A percentile compares a stretch with the other conserved stretches of the same genome.
These are phyloP conservation scores for Nosema muscidifuracis DNA, from an alignment of 371 early-diverging fungal species.

Conservation along the genomic window DNA sequence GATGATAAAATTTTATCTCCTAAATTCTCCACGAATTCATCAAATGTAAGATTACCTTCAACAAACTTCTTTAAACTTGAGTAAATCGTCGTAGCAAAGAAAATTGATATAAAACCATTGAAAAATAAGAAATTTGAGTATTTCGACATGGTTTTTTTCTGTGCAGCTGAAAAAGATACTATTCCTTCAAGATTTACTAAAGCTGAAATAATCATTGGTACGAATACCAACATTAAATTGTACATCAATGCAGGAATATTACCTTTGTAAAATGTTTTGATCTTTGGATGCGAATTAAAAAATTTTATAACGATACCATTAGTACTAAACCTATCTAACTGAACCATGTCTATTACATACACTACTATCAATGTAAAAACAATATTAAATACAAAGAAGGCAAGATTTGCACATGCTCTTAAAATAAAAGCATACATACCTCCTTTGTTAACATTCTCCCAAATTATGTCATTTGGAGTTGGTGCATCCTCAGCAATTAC, in stretches of 20 bases:
- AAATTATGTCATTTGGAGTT: slow-evolving; percentile 62
- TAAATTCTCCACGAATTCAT: slow-evolving; percentile 29
- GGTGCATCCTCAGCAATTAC: slow-evolving; percentile 57
- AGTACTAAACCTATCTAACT: neutral
- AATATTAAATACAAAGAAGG: slow-evolving; percentile 55
- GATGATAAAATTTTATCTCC: slow-evolving; percentile 37
- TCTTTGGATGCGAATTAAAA: slow-evolving; percentile 28
- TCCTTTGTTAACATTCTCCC: slow-evolving; percentile 53
- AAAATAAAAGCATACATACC: slow-evolving; percentile 39
- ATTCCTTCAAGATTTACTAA: slow-evolving; percentile 58
- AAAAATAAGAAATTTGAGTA: slow-evolving; percentile 61
- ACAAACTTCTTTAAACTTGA: slow-evolving; percentile 28
- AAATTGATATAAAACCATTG: slow-evolving; percentile 61
- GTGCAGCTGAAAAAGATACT: slow-evolving; percentile 46
- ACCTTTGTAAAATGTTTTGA: slow-evolving; percentile 50
- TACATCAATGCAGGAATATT: slow-evolving; percentile 61
- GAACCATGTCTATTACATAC: slow-evolving; percentile 10
- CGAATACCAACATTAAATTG: slow-evolving; percentile 50
- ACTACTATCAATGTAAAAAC: slow-evolving; percentile 56
- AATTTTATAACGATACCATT: slow-evolving; percentile 27
- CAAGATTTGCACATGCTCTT: slow-evolving; percentile 38
- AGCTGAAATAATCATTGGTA: slow-evolving; percentile 49
- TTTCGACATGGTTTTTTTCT: slow-evolving; percentile 56
- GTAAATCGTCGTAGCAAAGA: slow-evolving; percentile 55
- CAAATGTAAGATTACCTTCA: slow-evolving; percentile 11